These are phyloP conservation scores for Lachnellula subtilissima DNA, from an alignment of 2,329 filamentous ascomycete species.

Conservation along the genomic window DNA sequence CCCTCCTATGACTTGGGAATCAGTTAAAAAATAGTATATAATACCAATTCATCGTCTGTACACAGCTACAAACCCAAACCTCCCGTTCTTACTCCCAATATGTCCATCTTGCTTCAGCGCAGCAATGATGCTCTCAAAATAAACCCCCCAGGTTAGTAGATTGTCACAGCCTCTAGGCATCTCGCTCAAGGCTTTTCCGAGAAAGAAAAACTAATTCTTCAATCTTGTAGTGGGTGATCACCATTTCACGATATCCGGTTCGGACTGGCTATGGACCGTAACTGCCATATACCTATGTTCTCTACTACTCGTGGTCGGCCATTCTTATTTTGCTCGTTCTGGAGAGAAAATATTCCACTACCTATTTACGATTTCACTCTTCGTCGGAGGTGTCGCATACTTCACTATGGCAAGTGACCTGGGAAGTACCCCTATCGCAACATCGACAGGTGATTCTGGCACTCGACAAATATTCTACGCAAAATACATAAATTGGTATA, in stretches of 20 bases:
- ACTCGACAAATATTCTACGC: slow-evolving; percentile 61
- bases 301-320: slow-evolving; percentile 48
- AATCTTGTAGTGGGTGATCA: slow-evolving; percentile 3
- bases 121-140: slow-evolving; percentile 23
- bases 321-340: slow-evolving; percentile 46
- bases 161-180: neutral
- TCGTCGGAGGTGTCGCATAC: slow-evolving; percentile 58
- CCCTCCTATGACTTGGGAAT: neutral
- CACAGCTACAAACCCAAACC: neutral
- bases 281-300: slow-evolving; percentile 52
- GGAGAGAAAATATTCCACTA: slow-evolving; percentile 55
- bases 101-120: slow-evolving; percentile 4
- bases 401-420: slow-evolving; percentile 63
- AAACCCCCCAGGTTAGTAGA: slow-evolving; percentile 15
- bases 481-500: slow-evolving; percentile 58
- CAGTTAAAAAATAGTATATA: neutral
- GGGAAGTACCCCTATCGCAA: slow-evolving; percentile 54
- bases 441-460: slow-evolving; percentile 46
- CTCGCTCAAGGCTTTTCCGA: neutral
- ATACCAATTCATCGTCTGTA: neutral
- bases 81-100: neutral
- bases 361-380: slow-evolving; percentile 53
- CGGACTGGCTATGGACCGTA: slow-evolving; percentile 60
- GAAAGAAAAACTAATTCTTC: neutral
- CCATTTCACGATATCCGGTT: slow-evolving; percentile 48